Percentiles rank a stretch among this genome's conserved stretches.
These are phyloP conservation scores for Clarireedia monteithiana DNA, from an alignment of 2,329 filamentous ascomycete species.

Conservation along the genomic window DNA sequence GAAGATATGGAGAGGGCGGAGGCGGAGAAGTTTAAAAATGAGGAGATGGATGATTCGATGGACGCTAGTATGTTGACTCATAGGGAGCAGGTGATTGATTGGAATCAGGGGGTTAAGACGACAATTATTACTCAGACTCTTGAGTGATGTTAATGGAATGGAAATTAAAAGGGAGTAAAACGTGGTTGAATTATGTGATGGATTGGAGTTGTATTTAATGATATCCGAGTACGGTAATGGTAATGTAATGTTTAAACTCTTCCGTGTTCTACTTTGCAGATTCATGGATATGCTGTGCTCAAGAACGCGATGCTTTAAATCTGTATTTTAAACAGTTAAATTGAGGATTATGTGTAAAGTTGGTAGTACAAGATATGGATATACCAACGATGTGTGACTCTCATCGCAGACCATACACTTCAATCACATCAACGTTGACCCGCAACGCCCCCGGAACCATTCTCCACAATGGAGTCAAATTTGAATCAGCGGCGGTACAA, in stretches of 20 bases:
- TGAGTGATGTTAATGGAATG: neutral
- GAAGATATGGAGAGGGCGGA: neutral
- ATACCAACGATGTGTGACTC: no score
- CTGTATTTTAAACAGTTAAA: neutral
- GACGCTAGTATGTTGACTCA: neutral
- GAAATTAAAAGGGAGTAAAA: neutral
- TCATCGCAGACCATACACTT: no score
- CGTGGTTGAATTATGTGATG: neutral
- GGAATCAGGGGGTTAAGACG: neutral
- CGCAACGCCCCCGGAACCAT: no score
- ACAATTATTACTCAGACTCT: constrained; percentile 2
- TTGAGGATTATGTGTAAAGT: no score
- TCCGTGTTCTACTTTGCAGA: neutral
- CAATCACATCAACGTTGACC: no score
- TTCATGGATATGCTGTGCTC: no score
- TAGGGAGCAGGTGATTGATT: neutral
- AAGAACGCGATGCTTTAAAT: no score
- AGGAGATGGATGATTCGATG: neutral
- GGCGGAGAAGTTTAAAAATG: neutral
- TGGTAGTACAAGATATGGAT: no score
- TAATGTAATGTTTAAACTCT: neutral
- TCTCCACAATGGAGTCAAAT: no score
- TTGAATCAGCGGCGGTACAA: no score
- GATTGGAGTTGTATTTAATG: no score
- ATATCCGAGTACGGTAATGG: neutral